Evolutionary conservation across 208 protist species (phyloP).

Genomic region (Crithidia thermophila): DNA sequence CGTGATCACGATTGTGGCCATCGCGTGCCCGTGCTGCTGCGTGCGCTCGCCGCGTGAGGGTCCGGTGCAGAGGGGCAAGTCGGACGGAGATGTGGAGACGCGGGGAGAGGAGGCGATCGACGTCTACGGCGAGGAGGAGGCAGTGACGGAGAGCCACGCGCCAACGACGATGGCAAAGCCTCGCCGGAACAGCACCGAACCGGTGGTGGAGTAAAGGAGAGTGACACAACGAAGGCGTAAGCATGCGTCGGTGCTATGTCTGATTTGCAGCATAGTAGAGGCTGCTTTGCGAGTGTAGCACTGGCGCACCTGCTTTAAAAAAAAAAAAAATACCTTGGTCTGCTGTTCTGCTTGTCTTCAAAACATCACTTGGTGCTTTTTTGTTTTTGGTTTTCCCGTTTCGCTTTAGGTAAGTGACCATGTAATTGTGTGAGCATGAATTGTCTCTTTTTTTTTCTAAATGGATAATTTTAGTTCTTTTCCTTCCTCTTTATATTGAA

Average conservation of each 20-base stretch:
- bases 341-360: no score
- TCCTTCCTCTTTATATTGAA: neutral
- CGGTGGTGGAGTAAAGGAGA: neutral
- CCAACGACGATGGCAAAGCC: neutral
- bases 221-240: no score
- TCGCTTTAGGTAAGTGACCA: neutral
- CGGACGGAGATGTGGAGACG: neutral
- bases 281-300: no score
- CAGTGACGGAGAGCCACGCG: neutral
- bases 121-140: neutral
- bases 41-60: neutral
- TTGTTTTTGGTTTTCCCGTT: neutral
- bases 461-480: no score
- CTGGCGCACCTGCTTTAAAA: no score
- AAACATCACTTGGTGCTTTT: neutral
- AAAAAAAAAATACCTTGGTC: no score
- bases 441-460: neutral
- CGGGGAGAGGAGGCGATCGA: neutral
- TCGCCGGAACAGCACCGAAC: neutral
- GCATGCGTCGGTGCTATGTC: no score
- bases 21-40: conserved; percentile 8
- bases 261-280: neutral
- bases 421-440: neutral
- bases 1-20: neutral
- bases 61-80: neutral